Evolutionary conservation across 441 rosid genomes (phyloP), one percentile per base, ranked within the genome.

Genomic region (Hypseocharis bilobata): DNA sequence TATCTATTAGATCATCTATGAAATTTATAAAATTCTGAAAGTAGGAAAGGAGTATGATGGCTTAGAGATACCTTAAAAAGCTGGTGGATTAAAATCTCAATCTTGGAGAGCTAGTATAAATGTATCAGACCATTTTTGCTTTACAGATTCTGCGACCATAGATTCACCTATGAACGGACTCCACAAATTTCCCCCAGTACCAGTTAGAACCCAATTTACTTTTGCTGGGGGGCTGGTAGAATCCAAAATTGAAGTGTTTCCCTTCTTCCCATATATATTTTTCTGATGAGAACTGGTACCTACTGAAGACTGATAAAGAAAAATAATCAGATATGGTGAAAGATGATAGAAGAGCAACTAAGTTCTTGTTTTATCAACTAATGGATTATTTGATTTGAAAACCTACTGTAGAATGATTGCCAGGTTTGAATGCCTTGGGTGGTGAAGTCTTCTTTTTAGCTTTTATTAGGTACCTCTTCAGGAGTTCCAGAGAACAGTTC

Each of bases 191-290:
- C 78, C 85, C 16, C 78, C 63, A 5, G 76, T 71, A 69, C 84
- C 81, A 10, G 68, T 71, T 59, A 83, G 77, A 65, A 85, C 79
- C 87, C 87, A 85, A 61, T 83, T 83, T 11, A 80, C 70, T 75
- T 73, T 78, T 40, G 68, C 62, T 0, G 86, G 84, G 7, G 78
- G 82, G 54, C 26, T 76, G 44, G 70, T 8, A 55, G 45, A 42
- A 27, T 68, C 55, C 1, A 56, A 38, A 16, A 29, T 22, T 63
- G 76, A 67, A 52, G 68, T 62, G 16, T 63, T 63, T 62, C 47
- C 76, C 49, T 65, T 60, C 25, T 56, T 13, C 20, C 4, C 28
- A 20, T 22, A 27, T 51, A 62, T n/a, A 26, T 25, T 62, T 54
- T 65, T 72, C 70, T 44, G 55, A 14, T 13, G 10, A 64, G 66